Percentiles rank a stretch among this genome's conserved stretches.
Evolutionary conservation across 208 protist genomes (phyloP).

Genomic region (Leishmania braziliensis): DNA sequence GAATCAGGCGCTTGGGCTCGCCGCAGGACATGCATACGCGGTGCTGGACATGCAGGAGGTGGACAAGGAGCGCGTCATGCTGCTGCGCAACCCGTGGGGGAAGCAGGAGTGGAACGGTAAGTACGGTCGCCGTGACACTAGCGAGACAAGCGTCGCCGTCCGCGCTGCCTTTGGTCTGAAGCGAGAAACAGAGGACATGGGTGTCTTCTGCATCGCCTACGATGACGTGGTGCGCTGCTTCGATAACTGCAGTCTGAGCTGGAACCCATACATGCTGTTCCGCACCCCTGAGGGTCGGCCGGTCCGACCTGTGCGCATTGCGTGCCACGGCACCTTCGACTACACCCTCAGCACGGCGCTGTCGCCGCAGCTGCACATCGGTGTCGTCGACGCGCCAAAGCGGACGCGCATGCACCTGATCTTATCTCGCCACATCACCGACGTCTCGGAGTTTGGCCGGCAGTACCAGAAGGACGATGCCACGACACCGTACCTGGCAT

Average conservation of each 20-base stretch:
- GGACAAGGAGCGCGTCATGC: constrained; percentile 47
- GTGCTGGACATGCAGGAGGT: constrained; percentile 71
- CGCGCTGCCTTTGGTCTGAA: constrained; percentile 55
- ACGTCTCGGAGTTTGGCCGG: constrained; percentile 61
- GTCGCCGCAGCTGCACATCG: constrained; percentile 83
- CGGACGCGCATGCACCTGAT: constrained; percentile 84
- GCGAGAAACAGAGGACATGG: constrained; percentile 47
- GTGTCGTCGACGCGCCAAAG: constrained; percentile 51
- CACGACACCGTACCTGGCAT: constrained; percentile 51
- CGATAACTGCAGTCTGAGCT: constrained; percentile 70
- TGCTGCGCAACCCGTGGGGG: constrained; percentile 87
- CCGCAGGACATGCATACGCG: constrained; percentile 71
- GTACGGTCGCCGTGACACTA: constrained; percentile 60
- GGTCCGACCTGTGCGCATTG: constrained; percentile 62
- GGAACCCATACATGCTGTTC: constrained; percentile 91
- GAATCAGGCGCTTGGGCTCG: constrained; percentile 44
- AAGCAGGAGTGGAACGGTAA: constrained; percentile 57
- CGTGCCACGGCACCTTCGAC: constrained; percentile 63
- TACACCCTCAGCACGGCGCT: constrained; percentile 53
- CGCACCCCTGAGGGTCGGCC: constrained; percentile 54
- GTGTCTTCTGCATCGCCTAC: constrained; percentile 88
- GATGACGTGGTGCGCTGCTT: constrained; percentile 71
- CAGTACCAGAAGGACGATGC: constrained; percentile 66
- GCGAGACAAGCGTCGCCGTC: constrained; percentile 37
- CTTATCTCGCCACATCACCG: constrained; percentile 76